Base-by-base conservation (phyloP, 2,329 filamentous ascomycete species). In the Apiospora koreana region DNA sequence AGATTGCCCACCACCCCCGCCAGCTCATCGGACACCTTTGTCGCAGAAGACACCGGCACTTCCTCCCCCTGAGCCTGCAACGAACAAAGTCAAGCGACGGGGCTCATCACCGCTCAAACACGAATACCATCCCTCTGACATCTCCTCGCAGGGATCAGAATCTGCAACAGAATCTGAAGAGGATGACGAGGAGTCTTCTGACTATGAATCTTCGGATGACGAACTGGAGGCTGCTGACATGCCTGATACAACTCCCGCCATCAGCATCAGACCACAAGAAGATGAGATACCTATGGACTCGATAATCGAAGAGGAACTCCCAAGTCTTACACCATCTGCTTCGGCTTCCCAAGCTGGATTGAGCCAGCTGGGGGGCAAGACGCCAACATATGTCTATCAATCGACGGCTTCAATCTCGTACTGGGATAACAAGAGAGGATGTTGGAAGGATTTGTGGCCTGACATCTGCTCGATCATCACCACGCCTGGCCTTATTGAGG, bases 61-160 rank as follows among this genome's bases (percentile, higher is more conserved):
- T 81, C 83, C 71, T 70, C 85, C 79, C 74, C 90, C 79, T 77
- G 84, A 83, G 31, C 80, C 75, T 75, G 81, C 69, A 76, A 83
- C 72, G 74, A 79, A 79, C 73, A 86, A 80, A 80, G 74, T 89
- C 28, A 88, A 92, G 77, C 89, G 95, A 62, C 90, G 94, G 23
- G 92, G 91, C 1, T 98, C 96, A 0, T 99, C 96, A 1, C 96
- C 96, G 0, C 85, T 99, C 67, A 99, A 99, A 83, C 95, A 98
- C 78, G 95, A 99, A 82, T 99, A 98, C 76, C 92, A 95, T 73
- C 95, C 95, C 18, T 98, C 96, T 0, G 89, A 91, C 67, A 81
- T 85, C 65, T 90, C 88, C 0, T 91, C 89, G 0, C 83, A 80
- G 21, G 75, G 74, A 38, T 78, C 78, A 10, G 70, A 71, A 28